A percentile compares a stretch with the other conserved stretches of the same genome.
phyloP scores from a whole-genome alignment of 1,284 basidiomycete species.

The Puccinia coronata region DNA sequence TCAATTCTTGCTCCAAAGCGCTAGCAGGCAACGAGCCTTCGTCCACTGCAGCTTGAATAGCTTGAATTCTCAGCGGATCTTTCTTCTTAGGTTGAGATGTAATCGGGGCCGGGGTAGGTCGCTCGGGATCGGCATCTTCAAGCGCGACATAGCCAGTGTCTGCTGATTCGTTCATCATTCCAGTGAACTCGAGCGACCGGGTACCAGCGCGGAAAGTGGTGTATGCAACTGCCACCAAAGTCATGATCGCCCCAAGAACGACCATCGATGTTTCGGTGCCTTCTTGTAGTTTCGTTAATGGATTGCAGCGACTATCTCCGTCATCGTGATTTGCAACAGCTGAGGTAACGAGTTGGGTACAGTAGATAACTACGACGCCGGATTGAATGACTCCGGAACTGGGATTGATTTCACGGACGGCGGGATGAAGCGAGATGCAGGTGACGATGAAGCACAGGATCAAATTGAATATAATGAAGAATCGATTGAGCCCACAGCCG shows the following conservation, averaged over 20 bases:
- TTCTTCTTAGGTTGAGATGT: constrained; percentile 81
- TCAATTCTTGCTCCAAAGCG: constrained; percentile 75
- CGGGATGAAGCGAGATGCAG: constrained; percentile 77
- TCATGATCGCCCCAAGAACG: constrained; percentile 88
- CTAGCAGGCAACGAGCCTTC: constrained; percentile 79
- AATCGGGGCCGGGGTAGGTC: constrained; percentile 12
- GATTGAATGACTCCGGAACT: constrained; percentile 92
- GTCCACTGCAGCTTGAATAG: constrained; percentile 89
- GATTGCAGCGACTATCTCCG: constrained; percentile 72
- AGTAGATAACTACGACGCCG: constrained; percentile 94
- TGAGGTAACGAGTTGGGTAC: constrained; percentile 91
- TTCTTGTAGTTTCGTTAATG: constrained; percentile 68
- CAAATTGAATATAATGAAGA: constrained; percentile 95
- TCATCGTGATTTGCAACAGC: constrained; percentile 91
- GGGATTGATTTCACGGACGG: constrained; percentile 88
- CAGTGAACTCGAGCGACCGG: constrained; percentile 75
- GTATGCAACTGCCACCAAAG: constrained; percentile 96
- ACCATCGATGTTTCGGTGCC: constrained; percentile 77
- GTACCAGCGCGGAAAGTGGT: constrained; percentile 95
- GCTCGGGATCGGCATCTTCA: constrained; percentile 39
- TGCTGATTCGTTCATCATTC: constrained; percentile 37
- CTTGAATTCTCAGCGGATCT: constrained; percentile 89
- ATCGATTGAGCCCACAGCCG: constrained; percentile 84
- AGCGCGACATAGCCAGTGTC: constrained; percentile 48
- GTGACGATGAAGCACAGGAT: constrained; percentile 78